A percentile compares a stretch with the other conserved stretches of the same genome.
These are phyloP conservation scores for Quercus alba DNA, from an alignment of 306 rosid genomes.

Conservation along the genomic window DNA sequence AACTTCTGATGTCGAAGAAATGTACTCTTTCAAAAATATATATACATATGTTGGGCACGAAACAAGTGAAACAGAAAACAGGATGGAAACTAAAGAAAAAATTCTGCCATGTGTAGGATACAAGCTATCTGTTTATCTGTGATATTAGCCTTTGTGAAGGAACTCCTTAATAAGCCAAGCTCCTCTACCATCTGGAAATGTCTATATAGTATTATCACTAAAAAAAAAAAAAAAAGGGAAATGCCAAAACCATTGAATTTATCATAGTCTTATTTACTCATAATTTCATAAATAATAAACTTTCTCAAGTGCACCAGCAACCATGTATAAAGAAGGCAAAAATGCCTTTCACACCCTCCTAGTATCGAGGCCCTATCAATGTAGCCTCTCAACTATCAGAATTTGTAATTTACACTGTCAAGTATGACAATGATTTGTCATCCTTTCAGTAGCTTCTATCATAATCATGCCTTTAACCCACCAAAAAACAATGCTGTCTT, in stretches of 20 bases:
- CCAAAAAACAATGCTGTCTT: no score
- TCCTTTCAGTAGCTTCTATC: no score
- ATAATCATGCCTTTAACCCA: no score
- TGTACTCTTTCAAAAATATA: constrained; percentile 3
- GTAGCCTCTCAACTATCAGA: no score
- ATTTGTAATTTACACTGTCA: no score
- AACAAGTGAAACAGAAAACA: not conserved
- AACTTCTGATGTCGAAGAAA: constrained; percentile 69
- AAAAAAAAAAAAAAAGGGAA: not conserved
- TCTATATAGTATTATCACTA: constrained; percentile 12
- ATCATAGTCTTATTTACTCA: not conserved
- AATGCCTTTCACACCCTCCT: no score
- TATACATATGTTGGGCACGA: not conserved
- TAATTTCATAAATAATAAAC: not conserved
- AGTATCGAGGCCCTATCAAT: no score
- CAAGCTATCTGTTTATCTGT: constrained; percentile 58
- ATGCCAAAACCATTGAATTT: constrained; percentile 17
- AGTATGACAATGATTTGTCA: no score
- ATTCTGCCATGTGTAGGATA: constrained; percentile 51
- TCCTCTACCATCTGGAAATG: constrained; percentile 79
- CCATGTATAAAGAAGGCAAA: not conserved
- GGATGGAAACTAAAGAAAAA: not conserved
- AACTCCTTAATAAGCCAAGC: constrained; percentile 54
- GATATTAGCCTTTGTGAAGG: constrained; percentile 42
- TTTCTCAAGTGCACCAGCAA: not conserved